Evolutionary conservation across 2,329 filamentous ascomycete genomes (phyloP), one percentile per base, ranked within the genome.

Genomic region (Fusarium penzigii): DNA sequence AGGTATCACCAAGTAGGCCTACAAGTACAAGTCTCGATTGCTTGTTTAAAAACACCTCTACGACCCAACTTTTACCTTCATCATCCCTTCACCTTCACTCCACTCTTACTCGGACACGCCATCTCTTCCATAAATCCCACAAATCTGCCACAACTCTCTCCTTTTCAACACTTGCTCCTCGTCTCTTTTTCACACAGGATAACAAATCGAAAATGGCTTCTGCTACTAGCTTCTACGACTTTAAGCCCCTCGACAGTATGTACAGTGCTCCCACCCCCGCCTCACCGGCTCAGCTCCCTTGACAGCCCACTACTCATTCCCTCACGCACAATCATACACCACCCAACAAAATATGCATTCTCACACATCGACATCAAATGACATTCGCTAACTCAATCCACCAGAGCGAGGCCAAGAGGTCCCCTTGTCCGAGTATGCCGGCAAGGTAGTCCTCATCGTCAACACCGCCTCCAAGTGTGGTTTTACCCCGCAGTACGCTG

Each of bases 401-500:
- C 7, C 9, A 48, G 71, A 74, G 68, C 61, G 86, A 71, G 92
- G 91, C 72, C 70, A 83, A 50, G 82, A 88, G 62, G 87, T 87
- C 69, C 78, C 85, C 53, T 81, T 97, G 61, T 69, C 77, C 62
- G 75, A 86, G 56, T 89, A 91, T 77, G 85, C 90, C 72, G 90
- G 88, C 82, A 97, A 97, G 76, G 93, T 97, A 63, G 85, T 97
- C 65, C 87, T 99, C 55, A 81, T 96, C 67, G 92, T 99, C 77
- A 99, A 99, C 85, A 97, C 93, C 2, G 94, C 94, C 64, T 96
- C 90, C 72, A 97, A 97, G 80, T 99, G 94, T 80, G 93, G 94
- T 72, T 97, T 97, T 84, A 97, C 94, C 3, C 92, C 92, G 12
- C 94, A 99, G 76, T 97, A 94, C 75, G 86, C 84, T 58, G 90